Percentiles rank a stretch among this genome's conserved stretches.
Conservation (phyloP, 2,329 filamentous ascomycete species). For the Colletotrichum sp. region DNA sequence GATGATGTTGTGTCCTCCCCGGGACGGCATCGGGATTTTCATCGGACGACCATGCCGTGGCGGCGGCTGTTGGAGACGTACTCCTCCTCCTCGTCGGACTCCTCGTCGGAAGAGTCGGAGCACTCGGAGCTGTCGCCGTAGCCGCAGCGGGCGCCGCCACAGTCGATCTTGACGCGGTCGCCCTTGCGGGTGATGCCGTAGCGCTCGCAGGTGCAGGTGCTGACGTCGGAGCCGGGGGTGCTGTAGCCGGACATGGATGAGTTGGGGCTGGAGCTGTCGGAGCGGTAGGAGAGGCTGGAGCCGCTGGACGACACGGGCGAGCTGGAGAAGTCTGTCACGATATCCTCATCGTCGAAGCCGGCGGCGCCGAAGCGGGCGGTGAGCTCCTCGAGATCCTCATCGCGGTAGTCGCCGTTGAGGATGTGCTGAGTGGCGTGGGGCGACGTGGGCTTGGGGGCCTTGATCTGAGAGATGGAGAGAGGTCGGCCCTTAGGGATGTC, state of each 20-base stretch:
- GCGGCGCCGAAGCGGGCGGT: constrained; percentile 73
- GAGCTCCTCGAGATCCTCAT: constrained; percentile 78
- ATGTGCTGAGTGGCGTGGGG: constrained; percentile 88
- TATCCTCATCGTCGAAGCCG: constrained; percentile 63
- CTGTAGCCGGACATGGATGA: constrained; percentile 80
- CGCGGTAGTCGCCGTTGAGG: constrained; percentile 79
- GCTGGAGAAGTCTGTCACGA: constrained; percentile 58
- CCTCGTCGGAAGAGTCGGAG: constrained; percentile 65
- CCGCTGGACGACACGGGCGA: constrained; percentile 71
- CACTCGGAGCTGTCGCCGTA: constrained; percentile 75
- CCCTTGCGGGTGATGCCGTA: constrained; percentile 95
- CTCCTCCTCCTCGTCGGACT: constrained; percentile 48
- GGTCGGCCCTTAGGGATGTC: constrained; percentile 89
- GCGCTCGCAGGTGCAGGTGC: constrained; percentile 89
- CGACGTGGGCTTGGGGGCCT: constrained; percentile 87
- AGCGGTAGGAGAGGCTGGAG: constrained; percentile 74
- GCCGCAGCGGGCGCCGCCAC: constrained; percentile 86
- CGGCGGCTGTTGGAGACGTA: constrained; percentile 60
- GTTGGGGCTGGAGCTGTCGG: constrained; percentile 75
- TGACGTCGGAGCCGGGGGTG: constrained; percentile 77
- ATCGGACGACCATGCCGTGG: constrained; percentile 66
- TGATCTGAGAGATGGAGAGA: constrained; percentile 86
- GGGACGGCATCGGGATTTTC: constrained; percentile 2
- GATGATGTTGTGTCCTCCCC: constrained; percentile 6
- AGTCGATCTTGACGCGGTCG: constrained; percentile 95